Evolutionary conservation across 2,329 filamentous ascomycete genomes (phyloP).

Genomic region (Coleophoma cylindrospora): DNA sequence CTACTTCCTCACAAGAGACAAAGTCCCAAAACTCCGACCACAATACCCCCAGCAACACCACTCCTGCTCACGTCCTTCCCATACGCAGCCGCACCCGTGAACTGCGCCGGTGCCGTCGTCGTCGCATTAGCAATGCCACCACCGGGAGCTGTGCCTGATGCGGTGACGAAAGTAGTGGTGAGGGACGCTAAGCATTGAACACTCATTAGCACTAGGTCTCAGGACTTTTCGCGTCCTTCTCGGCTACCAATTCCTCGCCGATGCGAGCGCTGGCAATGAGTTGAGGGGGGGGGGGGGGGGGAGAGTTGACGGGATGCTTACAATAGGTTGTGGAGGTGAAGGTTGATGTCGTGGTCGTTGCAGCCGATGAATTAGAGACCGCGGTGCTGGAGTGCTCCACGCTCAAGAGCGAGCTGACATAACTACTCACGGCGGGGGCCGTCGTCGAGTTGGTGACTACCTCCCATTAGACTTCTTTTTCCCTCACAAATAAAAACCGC

Average conservation of each 20-base stretch:
- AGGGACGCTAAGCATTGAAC: neutral
- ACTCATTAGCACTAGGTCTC: neutral
- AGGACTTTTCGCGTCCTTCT: too few relatives aligned
- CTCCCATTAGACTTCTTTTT: too few relatives aligned
- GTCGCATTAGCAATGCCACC: neutral
- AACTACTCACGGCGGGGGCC: neutral
- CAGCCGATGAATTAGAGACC: neutral
- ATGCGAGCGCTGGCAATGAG: too few relatives aligned
- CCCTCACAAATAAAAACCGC: too few relatives aligned
- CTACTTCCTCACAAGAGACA: conserved; percentile 1
- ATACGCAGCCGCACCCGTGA: conserved; percentile 6
- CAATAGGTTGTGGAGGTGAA: neutral
- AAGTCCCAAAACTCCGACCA: conserved; percentile 3
- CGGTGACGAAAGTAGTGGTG: neutral
- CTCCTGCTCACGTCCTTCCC: neutral
- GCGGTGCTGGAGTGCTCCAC: neutral
- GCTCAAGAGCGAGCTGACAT: neutral
- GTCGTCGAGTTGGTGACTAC: neutral
- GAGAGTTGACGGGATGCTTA: too few relatives aligned
- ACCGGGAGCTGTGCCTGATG: neutral
- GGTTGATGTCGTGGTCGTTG: neutral
- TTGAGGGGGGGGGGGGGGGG: too few relatives aligned
- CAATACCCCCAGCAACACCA: conserved; percentile 5
- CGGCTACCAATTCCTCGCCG: too few relatives aligned
- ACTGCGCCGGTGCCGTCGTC: conserved; percentile 1